phyloP scores from a whole-genome alignment of 2,329 filamentous ascomycete species.

The Coniochaeta sp. region DNA sequence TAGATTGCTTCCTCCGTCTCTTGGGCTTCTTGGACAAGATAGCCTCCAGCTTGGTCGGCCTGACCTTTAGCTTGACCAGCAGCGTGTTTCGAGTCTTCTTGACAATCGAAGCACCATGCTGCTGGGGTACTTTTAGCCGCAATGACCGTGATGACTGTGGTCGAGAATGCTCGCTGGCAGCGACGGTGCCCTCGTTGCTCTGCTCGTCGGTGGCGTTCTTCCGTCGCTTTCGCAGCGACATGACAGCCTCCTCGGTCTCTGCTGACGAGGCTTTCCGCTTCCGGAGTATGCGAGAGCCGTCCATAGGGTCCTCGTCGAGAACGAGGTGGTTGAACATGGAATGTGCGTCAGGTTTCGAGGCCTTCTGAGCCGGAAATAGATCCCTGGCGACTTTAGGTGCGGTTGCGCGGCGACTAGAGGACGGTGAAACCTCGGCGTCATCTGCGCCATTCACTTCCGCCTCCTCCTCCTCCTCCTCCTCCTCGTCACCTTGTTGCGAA shows the following conservation, averaged over 20 bases:
- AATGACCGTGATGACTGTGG: constrained; percentile 50
- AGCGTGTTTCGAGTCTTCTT: constrained; percentile 35
- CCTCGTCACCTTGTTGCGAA: constrained; percentile 16
- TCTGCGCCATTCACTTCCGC: constrained; percentile 22
- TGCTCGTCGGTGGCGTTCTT: constrained; percentile 37
- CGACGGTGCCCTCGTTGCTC: constrained; percentile 23
- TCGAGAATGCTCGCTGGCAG: constrained; percentile 22
- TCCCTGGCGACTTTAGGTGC: constrained; percentile 64
- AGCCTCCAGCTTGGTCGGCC: constrained; percentile 50
- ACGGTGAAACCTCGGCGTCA: constrained; percentile 28
- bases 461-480: constrained; percentile 17
- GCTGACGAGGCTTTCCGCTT: constrained; percentile 78
- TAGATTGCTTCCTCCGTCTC: constrained; percentile 39
- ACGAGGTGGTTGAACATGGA: constrained; percentile 71
- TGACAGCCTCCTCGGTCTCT: constrained; percentile 49
- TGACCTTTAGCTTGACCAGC: constrained; percentile 51
- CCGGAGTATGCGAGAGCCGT: constrained; percentile 69
- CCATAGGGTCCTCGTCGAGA: constrained; percentile 64
- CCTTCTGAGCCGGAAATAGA: constrained; percentile 60
- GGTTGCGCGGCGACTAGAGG: constrained; percentile 45
- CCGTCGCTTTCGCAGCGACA: constrained; percentile 46
- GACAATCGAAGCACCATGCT: constrained; percentile 31
- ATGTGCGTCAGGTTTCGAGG: constrained; percentile 61
- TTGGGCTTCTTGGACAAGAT: constrained; percentile 54
- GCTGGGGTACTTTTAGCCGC: constrained; percentile 41